Evolutionary conservation across 495 filamentous ascomycete genomes (phyloP).

Genomic region (Aspergillus incahuasiensis): DNA sequence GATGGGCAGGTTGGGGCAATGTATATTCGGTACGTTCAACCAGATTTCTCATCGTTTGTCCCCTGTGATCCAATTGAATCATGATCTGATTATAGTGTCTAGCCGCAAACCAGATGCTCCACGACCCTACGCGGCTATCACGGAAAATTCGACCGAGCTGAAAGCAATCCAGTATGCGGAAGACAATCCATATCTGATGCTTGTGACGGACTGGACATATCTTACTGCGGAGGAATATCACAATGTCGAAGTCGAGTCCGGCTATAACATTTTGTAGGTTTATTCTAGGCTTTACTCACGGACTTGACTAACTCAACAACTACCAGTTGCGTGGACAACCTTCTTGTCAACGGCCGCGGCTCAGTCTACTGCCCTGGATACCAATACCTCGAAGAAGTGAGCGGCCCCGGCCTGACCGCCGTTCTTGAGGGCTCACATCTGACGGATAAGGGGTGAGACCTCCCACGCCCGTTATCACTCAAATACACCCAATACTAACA

Average conservation of each 20-base stretch:
- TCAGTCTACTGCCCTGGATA: conserved; percentile 41
- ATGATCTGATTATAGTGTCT: not conserved
- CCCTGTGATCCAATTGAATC: not conserved
- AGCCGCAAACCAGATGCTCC: conserved; percentile 30
- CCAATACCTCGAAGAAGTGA: conserved; percentile 30
- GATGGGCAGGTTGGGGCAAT: conserved; percentile 53
- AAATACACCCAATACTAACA: not conserved
- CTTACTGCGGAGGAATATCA: conserved; percentile 41
- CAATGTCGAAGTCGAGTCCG: conserved; percentile 31
- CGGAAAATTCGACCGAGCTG: conserved; percentile 27
- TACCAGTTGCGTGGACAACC: conserved; percentile 41
- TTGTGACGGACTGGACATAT: conserved; percentile 51
- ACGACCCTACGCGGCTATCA: conserved; percentile 39
- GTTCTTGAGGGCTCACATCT: conserved; percentile 31
- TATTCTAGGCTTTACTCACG: not conserved
- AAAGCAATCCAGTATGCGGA: conserved; percentile 39
- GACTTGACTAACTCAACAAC: not conserved
- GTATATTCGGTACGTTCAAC: conserved; percentile 16
- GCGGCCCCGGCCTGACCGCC: conserved; percentile 23
- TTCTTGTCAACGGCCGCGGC: conserved; percentile 54
- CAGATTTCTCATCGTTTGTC: not conserved
- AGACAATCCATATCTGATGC: conserved; percentile 30
- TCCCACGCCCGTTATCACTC: not conserved
- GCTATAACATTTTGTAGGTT: conserved; percentile 36
- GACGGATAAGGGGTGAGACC: conserved; percentile 47